Percentiles rank a stretch among this genome's conserved stretches.
phyloP scores from a whole-genome alignment of 2,329 filamentous ascomycete species.

The Arthrobotrys entomopaga region DNA sequence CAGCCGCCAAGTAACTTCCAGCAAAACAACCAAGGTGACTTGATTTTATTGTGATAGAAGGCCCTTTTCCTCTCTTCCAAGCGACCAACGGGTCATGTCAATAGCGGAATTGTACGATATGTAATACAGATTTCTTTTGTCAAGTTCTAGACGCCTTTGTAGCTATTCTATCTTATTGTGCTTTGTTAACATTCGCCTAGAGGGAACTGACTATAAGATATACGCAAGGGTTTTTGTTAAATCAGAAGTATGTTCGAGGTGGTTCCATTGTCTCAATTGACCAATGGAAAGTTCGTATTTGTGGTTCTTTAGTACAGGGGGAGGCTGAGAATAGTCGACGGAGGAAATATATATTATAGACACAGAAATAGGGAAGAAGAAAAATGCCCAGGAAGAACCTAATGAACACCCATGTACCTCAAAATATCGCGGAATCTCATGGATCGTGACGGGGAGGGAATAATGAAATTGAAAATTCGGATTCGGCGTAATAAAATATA shows the following conservation, averaged over 20 bases:
- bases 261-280: constrained; percentile 30
- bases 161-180: background rate
- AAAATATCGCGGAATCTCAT: constrained; percentile 43
- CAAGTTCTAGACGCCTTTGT: constrained; percentile 1
- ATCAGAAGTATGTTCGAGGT: constrained; percentile 14
- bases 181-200: too few species aligned
- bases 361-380: constrained; percentile 53
- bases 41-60: constrained; percentile 41
- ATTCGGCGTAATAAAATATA: background rate
- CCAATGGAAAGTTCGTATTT: constrained; percentile 32
- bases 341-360: constrained; percentile 51
- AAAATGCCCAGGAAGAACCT: constrained; percentile 55
- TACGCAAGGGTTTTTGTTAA: background rate
- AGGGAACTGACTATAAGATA: too few species aligned
- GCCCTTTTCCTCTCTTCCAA: constrained; percentile 6
- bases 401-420: constrained; percentile 53
- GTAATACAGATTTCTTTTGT: constrained; percentile 7
- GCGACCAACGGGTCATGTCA: background rate
- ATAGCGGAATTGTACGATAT: constrained; percentile 46
- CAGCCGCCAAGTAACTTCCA: constrained; percentile 43
- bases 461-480: constrained; percentile 31
- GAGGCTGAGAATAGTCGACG: constrained; percentile 39
- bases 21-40: constrained; percentile 50
- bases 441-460: constrained; percentile 48
- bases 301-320: constrained; percentile 51